A percentile compares a stretch with the other conserved stretches of the same genome.
Conservation (phyloP, 106 monocot species). For the Platanthera guangdongensis region DNA sequence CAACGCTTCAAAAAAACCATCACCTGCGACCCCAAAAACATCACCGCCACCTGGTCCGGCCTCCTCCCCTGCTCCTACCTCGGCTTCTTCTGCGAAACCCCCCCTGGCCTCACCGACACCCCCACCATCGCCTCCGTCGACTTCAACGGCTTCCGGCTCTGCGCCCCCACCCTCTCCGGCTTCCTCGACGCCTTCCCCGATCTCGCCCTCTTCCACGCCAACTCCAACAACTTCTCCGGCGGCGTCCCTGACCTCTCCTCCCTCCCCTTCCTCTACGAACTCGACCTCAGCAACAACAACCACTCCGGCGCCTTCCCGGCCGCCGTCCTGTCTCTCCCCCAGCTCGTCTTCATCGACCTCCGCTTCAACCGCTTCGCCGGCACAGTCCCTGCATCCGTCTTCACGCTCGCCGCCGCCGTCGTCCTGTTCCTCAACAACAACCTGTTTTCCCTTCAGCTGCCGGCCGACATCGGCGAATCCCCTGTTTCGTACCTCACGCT, state of each 20-base stretch:
- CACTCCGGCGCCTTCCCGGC: constrained; percentile 33
- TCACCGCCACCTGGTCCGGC: constrained; percentile 23
- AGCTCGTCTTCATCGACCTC: constrained; percentile 15
- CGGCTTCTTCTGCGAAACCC: constrained; percentile 33
- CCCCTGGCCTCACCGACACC: constrained; percentile 9
- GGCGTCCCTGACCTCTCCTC: constrained; percentile 21
- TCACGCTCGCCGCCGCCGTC: constrained; percentile 10
- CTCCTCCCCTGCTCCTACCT: constrained; percentile 18
- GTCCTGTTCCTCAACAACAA: constrained; percentile 46
- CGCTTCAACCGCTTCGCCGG: constrained; percentile 3
- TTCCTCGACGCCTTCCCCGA: constrained; percentile 26
- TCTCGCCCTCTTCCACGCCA: constrained; percentile 38
- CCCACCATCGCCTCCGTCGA: constrained; percentile 26
- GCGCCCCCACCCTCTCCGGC: constrained; percentile 21
- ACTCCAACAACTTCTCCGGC: constrained; percentile 31
- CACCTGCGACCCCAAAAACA: constrained; percentile 28
- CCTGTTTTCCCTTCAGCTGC: constrained; percentile 16
- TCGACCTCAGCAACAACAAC: constrained; percentile 60
- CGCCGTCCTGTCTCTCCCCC: constrained; percentile 4
- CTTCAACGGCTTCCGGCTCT: constrained; percentile 8
- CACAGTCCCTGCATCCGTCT: background rate
- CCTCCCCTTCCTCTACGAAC: constrained; percentile 44
- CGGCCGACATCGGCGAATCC: constrained; percentile 25
- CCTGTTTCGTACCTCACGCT: constrained; percentile 18
- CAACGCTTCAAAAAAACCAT: constrained; percentile 37